These are phyloP conservation scores for Naganishia randhawae DNA, from an alignment of 768 basidiomycete genomes.

Conservation along the genomic window DNA sequence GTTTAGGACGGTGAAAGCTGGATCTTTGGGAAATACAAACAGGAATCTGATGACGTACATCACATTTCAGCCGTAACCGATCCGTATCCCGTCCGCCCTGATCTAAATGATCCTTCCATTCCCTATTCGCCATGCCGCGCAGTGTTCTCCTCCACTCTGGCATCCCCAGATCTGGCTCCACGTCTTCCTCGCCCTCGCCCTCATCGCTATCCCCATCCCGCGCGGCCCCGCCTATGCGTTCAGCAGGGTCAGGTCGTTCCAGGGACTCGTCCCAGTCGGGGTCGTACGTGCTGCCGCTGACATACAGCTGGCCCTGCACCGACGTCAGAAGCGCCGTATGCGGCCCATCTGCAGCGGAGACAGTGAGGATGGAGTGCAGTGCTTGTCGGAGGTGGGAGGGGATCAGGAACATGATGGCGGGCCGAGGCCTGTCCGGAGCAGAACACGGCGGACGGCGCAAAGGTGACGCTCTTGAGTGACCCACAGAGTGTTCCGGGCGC, in stretches of 20 bases:
- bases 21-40: too few relatives aligned
- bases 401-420: slow-evolving; percentile 20
- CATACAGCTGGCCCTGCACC: slow-evolving; percentile 3
- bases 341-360: background rate
- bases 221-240: background rate
- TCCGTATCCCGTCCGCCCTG: slow-evolving; percentile 16
- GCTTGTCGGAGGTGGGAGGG: slow-evolving; percentile 11
- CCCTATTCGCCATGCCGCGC: slow-evolving; percentile 20
- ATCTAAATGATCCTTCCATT: slow-evolving; percentile 16
- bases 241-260: slow-evolving; percentile 2
- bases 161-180: slow-evolving; percentile 10
- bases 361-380: slow-evolving; percentile 12
- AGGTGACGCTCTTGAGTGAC: too few relatives aligned
- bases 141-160: slow-evolving; percentile 14
- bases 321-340: slow-evolving; percentile 15
- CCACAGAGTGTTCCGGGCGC: too few relatives aligned
- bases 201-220: background rate
- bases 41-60: too few relatives aligned
- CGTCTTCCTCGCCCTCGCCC: background rate
- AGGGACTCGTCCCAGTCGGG: slow-evolving; percentile 12
- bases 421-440: background rate
- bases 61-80: slow-evolving; percentile 6
- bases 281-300: slow-evolving; percentile 14
- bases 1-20: too few relatives aligned
- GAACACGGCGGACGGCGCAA: background rate